Conservation (phyloP, 768 basidiomycete species). For the Pleurotus citrinopileatus region DNA sequence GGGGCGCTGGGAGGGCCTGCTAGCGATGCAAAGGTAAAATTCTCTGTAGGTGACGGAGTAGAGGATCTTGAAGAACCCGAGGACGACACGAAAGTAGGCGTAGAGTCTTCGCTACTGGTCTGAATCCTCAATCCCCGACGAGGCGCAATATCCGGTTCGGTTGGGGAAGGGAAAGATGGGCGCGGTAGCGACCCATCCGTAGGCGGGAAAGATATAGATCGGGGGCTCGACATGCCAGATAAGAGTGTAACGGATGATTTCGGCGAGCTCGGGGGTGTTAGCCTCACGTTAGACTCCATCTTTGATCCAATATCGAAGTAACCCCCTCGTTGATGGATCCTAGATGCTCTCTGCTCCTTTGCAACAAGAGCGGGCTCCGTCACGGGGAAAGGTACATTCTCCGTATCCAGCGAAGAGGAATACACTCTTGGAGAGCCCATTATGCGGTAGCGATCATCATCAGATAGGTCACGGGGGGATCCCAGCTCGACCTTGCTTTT, state of each 20-base stretch:
- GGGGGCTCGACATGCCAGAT: slow-evolving; percentile 1
- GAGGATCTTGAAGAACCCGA: slow-evolving; percentile 40
- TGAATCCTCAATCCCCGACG: not conserved
- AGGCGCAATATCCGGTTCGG: not conserved
- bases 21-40: slow-evolving; percentile 19
- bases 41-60: slow-evolving; percentile 38
- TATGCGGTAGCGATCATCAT: slow-evolving; percentile 24
- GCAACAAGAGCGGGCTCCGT: slow-evolving; percentile 12
- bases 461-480: slow-evolving; percentile 48
- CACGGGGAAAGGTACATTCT: slow-evolving; percentile 27
- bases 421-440: slow-evolving; percentile 12
- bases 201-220: slow-evolving; percentile 37
- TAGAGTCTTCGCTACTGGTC: slow-evolving; percentile 35
- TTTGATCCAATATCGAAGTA: slow-evolving; percentile 45
- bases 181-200: slow-evolving; percentile 6
- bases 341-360: slow-evolving; percentile 12
- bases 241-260: slow-evolving; percentile 15
- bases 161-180: not conserved
- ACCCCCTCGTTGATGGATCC: slow-evolving; percentile 55
- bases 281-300: slow-evolving; percentile 28
- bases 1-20: slow-evolving; percentile 23
- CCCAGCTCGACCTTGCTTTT: slow-evolving; percentile 27
- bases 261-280: slow-evolving; percentile 51
- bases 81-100: slow-evolving; percentile 44
- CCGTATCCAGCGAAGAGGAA: slow-evolving; percentile 19